Evolutionary conservation across 495 filamentous ascomycete species (phyloP).

Genomic region (Penicillium samsonianum): DNA sequence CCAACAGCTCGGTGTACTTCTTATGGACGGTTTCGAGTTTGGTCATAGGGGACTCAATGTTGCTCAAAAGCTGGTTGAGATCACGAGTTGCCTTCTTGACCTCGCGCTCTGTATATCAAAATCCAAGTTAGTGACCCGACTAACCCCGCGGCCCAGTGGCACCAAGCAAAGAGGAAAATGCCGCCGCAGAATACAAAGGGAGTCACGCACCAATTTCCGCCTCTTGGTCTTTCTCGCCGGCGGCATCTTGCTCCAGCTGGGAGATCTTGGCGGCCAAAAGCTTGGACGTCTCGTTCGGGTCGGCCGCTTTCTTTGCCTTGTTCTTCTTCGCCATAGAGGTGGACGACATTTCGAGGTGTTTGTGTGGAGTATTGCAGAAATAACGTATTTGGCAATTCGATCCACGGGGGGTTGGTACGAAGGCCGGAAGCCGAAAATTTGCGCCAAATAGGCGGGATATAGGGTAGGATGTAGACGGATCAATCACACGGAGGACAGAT

Average conservation of each 20-base stretch:
- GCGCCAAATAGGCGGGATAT: conserved; percentile 20
- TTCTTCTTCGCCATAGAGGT: conserved; percentile 58
- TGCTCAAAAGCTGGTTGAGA: conserved; percentile 74
- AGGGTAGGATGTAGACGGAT: conserved; percentile 16
- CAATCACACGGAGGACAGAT: conserved; percentile 22
- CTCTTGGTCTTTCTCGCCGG: conserved; percentile 93
- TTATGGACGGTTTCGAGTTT: conserved; percentile 86
- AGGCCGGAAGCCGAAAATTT: conserved; percentile 25
- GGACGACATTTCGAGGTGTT: conserved; percentile 39
- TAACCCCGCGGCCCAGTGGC: conserved; percentile 4
- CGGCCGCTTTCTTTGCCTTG: conserved; percentile 74
- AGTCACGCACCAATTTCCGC: conserved; percentile 86
- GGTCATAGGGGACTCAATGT: conserved; percentile 70
- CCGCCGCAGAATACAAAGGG: conserved; percentile 17
- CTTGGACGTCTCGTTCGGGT: conserved; percentile 85
- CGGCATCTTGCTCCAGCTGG: conserved; percentile 88
- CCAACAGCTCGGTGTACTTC: conserved; percentile 85
- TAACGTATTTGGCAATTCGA: conserved; percentile 1
- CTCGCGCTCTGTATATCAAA: conserved; percentile 60
- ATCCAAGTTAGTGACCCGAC: conserved; percentile 21
- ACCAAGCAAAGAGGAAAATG: conserved; percentile 13
- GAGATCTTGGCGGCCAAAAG: conserved; percentile 90
- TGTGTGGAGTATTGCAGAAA: neutral
- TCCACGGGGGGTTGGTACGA: neutral
- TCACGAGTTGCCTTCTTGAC: conserved; percentile 95